Percentiles rank a stretch among this genome's conserved stretches.
phyloP scores from a whole-genome alignment of 148 eudicot genomes.

The Dianthus caryophyllus region DNA sequence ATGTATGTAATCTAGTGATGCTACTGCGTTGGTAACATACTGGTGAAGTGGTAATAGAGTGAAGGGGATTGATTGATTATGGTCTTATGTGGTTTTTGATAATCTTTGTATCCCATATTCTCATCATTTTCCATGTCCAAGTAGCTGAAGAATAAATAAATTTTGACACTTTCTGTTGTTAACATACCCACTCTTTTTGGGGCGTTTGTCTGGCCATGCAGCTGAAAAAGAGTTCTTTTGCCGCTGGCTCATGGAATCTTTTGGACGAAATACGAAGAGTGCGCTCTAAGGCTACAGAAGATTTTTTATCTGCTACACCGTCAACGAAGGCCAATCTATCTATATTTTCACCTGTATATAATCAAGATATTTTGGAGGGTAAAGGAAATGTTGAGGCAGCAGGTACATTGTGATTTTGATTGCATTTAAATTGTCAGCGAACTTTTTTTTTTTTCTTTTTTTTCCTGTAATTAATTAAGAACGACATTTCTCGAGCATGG shows the following conservation, averaged over 20 bases:
- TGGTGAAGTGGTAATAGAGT: background rate
- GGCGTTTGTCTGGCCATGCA: constrained; percentile 20
- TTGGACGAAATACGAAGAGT: constrained; percentile 82
- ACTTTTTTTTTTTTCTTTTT: background rate
- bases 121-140: background rate
- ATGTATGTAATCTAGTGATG: background rate
- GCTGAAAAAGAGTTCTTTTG: constrained; percentile 47
- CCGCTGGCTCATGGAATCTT: constrained; percentile 78
- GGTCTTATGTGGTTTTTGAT: background rate
- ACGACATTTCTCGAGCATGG: no score
- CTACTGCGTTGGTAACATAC: background rate
- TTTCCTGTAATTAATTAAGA: background rate
- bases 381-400: constrained; percentile 13
- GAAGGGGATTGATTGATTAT: background rate
- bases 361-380: constrained; percentile 16
- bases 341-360: constrained; percentile 15
- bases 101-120: background rate
- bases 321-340: constrained; percentile 28
- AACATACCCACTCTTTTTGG: background rate
- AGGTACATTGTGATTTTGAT: constrained; percentile 22
- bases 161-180: background rate
- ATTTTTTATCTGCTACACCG: constrained; percentile 44
- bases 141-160: background rate
- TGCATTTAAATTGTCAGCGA: constrained; percentile 7
- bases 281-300: constrained; percentile 81